Evolutionary conservation across 805 yeast genomes (phyloP).

Genomic region (Tanozyma kutaoensis): DNA sequence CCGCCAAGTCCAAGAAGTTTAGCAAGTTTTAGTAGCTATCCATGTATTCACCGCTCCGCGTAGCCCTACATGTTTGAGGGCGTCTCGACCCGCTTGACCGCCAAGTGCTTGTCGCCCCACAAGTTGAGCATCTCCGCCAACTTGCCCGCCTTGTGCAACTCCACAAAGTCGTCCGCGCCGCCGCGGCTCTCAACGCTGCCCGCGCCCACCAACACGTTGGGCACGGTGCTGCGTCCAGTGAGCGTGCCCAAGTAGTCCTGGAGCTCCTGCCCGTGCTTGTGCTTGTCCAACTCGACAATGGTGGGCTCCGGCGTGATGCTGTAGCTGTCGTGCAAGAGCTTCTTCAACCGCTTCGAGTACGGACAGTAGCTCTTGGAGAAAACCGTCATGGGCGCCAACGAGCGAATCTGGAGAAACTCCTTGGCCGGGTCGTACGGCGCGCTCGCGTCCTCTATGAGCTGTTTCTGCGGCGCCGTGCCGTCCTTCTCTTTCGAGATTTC

Average conservation of each 20-base stretch:
- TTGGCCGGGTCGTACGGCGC: conserved; percentile 19
- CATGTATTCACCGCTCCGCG: too few relatives aligned
- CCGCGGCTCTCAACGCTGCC: conserved; percentile 55
- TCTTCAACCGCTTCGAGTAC: conserved; percentile 59
- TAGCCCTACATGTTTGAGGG: conserved; percentile 42
- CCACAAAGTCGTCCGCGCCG: conserved; percentile 73
- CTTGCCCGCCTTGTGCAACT: conserved; percentile 42
- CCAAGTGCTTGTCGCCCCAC: conserved; percentile 52
- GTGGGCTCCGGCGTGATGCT: conserved; percentile 58
- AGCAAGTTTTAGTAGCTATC: conserved; percentile 96
- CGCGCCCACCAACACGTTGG: conserved; percentile 7
- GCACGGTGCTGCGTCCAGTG: conserved; percentile 6
- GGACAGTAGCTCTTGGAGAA: conserved; percentile 57
- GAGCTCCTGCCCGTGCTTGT: conserved; percentile 59
- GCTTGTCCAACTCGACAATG: conserved; percentile 74
- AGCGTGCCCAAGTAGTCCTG: conserved; percentile 51
- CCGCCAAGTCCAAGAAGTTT: conserved; percentile 89
- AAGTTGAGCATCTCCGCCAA: conserved; percentile 36
- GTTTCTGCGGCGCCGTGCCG: conserved; percentile 1
- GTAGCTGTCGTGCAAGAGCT: conserved; percentile 48
- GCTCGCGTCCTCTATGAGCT: conserved; percentile 1
- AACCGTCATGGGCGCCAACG: conserved; percentile 51
- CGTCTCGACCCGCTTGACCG: conserved; percentile 35
- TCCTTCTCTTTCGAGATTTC: conserved; percentile 14
- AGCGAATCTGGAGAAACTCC: conserved; percentile 39